Percentiles rank a stretch among this genome's conserved stretches.
Evolutionary conservation across 148 eudicot genomes (phyloP).

Genomic region (Limonium bicolor): DNA sequence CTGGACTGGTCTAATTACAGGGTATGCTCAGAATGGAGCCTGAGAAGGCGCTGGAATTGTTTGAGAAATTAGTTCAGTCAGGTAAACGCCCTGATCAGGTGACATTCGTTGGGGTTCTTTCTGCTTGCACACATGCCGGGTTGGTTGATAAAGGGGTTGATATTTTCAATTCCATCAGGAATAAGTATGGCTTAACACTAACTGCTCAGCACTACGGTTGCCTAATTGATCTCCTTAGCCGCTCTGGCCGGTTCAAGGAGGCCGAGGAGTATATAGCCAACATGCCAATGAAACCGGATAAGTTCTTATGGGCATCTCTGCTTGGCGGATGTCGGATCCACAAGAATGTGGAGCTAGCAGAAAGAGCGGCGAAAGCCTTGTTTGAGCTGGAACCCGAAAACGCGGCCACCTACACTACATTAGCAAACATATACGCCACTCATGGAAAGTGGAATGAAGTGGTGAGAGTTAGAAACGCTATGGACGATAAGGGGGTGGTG

Average conservation of each 20-base stretch:
- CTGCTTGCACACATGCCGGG: slow-evolving; percentile 38
- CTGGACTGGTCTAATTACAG: slow-evolving; percentile 30
- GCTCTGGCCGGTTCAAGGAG: slow-evolving; percentile 32
- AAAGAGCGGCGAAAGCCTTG: slow-evolving; percentile 22
- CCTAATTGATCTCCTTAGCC: slow-evolving; percentile 25
- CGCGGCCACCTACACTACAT: slow-evolving; percentile 30
- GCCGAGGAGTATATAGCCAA: slow-evolving; percentile 22
- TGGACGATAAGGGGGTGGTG: slow-evolving; percentile 34
- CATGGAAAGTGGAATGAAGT: slow-evolving; percentile 25
- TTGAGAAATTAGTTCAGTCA: slow-evolving; percentile 19
- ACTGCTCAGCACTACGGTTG: slow-evolving; percentile 27
- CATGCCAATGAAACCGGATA: slow-evolving; percentile 41
- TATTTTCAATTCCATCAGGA: slow-evolving; percentile 24
- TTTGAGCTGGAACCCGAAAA: slow-evolving; percentile 29
- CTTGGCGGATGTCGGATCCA: slow-evolving; percentile 38
- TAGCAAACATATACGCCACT: slow-evolving; percentile 28
- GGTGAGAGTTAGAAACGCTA: slow-evolving; percentile 18
- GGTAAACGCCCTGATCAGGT: slow-evolving; percentile 26
- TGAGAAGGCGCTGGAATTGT: slow-evolving; percentile 19
- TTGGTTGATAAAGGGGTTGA: slow-evolving; percentile 23
- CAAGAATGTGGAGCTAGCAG: slow-evolving; percentile 30
- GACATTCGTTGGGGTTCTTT: slow-evolving; percentile 30
- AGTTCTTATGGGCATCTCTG: slow-evolving; percentile 29
- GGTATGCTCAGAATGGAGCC: slow-evolving; percentile 30
- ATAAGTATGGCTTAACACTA: slow-evolving; percentile 18